Conservation (phyloP, 176 grass and related monocot species). For the Chrysopogon serrulatus region DNA sequence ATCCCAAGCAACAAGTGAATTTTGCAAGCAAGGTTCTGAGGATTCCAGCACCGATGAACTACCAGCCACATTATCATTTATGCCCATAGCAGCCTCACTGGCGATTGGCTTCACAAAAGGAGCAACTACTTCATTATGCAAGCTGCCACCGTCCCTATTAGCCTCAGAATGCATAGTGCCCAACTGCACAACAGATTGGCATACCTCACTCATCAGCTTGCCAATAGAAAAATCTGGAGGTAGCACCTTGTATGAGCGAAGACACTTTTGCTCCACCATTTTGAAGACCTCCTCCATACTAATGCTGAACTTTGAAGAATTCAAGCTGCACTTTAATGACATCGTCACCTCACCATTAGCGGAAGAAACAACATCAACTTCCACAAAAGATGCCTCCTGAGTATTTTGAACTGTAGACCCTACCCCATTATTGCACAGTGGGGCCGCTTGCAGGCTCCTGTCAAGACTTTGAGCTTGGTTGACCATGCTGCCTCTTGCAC, state of each 20-base stretch:
- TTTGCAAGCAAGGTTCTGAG: not conserved
- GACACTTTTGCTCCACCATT: slow-evolving; percentile 53
- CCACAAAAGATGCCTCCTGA: slow-evolving; percentile 25
- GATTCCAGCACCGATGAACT: slow-evolving; percentile 1
- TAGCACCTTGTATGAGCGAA: slow-evolving; percentile 48
- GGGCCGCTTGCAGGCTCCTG: not conserved
- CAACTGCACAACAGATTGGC: slow-evolving; percentile 43
- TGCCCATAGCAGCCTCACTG: not conserved
- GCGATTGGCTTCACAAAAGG: slow-evolving; percentile 20
- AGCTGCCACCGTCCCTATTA: not conserved
- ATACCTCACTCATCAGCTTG: slow-evolving; percentile 69
- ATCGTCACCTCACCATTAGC: slow-evolving; percentile 59
- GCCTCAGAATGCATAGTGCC: slow-evolving; percentile 4
- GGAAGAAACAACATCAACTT: slow-evolving; percentile 64
- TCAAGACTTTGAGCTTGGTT: slow-evolving; percentile 2
- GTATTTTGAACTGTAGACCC: not conserved
- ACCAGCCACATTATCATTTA: slow-evolving; percentile 4
- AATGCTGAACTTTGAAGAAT: slow-evolving; percentile 33
- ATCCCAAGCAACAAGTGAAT: slow-evolving; percentile 31
- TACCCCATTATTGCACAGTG: not conserved
- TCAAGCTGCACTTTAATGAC: slow-evolving; percentile 41
- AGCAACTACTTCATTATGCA: not conserved
- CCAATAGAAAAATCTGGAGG: slow-evolving; percentile 60
- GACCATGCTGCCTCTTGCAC: not conserved
- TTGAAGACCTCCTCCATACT: slow-evolving; percentile 52